Conservation (phyloP, 2,329 filamentous ascomycete genomes). For the Plectosphaerella plurivora region DNA sequence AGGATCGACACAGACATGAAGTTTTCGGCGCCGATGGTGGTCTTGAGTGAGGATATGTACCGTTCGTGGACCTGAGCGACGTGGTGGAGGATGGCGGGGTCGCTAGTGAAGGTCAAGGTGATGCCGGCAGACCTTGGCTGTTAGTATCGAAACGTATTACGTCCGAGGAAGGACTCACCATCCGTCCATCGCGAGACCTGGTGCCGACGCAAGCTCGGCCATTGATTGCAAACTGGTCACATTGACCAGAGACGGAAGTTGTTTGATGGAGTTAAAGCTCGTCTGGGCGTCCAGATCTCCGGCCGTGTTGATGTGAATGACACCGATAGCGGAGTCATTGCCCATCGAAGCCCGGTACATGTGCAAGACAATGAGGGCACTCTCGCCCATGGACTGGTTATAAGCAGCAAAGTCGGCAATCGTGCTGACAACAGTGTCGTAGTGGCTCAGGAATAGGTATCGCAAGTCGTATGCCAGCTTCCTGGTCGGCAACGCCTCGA, state of each 20-base stretch:
- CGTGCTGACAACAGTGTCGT: conserved; percentile 19
- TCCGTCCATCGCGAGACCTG: fast-evolving
- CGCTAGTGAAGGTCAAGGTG: conserved; percentile 8
- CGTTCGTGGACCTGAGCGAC: conserved; percentile 18
- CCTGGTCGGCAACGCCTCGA: conserved; percentile 1
- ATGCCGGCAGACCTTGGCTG: conserved; percentile 17
- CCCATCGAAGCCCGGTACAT: conserved; percentile 7
- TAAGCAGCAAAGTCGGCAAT: conserved; percentile 21
- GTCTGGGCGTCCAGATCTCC: conserved; percentile 1
- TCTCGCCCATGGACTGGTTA: conserved; percentile 14
- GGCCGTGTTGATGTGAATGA: conserved; percentile 14
- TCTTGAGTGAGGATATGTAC: conserved; percentile 10
- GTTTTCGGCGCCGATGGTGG: conserved; percentile 5
- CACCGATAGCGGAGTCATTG: conserved; percentile 10
- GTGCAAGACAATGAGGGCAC: conserved; percentile 22
- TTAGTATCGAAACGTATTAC: too few species aligned
- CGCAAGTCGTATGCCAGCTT: conserved; percentile 18
- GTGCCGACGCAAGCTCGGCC: not conserved
- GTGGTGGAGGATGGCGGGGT: conserved; percentile 17
- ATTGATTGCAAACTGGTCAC: not conserved
- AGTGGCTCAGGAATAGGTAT: conserved; percentile 35
- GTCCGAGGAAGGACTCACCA: not conserved
- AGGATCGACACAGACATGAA: conserved; percentile 21
- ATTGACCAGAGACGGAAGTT: conserved; percentile 1
- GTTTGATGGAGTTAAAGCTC: conserved; percentile 1